A percentile compares a stretch with the other conserved stretches of the same genome.
phyloP scores from a whole-genome alignment of 352 stramenopile genomes.

The Phytopythium kandeliae region DNA sequence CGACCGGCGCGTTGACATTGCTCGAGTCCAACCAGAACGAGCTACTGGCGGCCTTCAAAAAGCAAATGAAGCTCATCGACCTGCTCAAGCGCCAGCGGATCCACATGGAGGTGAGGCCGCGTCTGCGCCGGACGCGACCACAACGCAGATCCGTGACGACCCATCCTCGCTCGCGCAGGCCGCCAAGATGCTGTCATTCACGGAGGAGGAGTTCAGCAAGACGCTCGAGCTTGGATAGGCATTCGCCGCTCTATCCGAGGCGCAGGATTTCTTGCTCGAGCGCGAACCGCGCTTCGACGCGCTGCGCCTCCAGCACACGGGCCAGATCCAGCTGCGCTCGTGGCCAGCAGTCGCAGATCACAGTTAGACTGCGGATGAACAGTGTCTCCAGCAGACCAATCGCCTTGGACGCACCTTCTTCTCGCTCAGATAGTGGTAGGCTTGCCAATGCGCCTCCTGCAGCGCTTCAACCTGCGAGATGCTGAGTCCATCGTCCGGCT shows the following conservation, averaged over 20 bases:
- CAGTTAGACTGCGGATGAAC: background rate
- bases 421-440: slow-evolving; percentile 78
- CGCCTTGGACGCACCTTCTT: slow-evolving; percentile 48
- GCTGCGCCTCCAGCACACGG: slow-evolving; percentile 68
- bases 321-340: slow-evolving; percentile 56
- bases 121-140: slow-evolving; percentile 22
- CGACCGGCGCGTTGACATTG: too few species aligned
- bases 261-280: slow-evolving; percentile 64
- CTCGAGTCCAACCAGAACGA: slow-evolving; percentile 39
- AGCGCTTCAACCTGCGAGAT: slow-evolving; percentile 81
- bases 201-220: slow-evolving; percentile 78
- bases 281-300: slow-evolving; percentile 57
- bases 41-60: slow-evolving; percentile 72
- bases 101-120: slow-evolving; percentile 52
- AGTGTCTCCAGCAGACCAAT: too few species aligned
- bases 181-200: slow-evolving; percentile 84
- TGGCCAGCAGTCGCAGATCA: background rate
- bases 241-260: slow-evolving; percentile 17
- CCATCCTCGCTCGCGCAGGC: slow-evolving; percentile 34
- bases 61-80: slow-evolving; percentile 86
- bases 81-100: slow-evolving; percentile 82
- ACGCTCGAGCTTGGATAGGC: slow-evolving; percentile 51
- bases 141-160: too few species aligned
- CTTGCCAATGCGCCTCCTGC: slow-evolving; percentile 76
- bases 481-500: slow-evolving; percentile 52